Conservation (phyloP, 805 yeast genomes). For the Isabelozyma pseudorhagii region DNA sequence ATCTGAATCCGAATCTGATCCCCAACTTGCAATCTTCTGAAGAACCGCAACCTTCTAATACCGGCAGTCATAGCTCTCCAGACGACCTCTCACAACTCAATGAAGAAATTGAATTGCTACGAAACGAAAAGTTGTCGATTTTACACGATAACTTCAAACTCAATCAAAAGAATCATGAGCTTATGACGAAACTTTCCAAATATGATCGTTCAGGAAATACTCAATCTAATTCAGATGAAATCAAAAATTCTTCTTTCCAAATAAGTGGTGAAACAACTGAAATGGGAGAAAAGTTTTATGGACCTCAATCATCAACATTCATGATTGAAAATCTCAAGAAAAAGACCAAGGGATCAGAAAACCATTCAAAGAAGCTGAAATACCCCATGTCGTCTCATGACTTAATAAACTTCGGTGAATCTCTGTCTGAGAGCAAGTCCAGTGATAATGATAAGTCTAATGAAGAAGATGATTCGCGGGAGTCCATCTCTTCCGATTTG, state of each 20-base stretch:
- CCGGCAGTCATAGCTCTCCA: neutral
- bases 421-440: neutral
- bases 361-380: neutral
- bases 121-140: slow-evolving; percentile 16
- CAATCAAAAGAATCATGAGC: slow-evolving; percentile 9
- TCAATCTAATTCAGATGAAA: neutral
- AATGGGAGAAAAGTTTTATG: slow-evolving; percentile 44
- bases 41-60: neutral
- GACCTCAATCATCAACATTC: slow-evolving; percentile 47
- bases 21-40: neutral
- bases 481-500: neutral
- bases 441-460: neutral
- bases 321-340: slow-evolving; percentile 40
- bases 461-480: neutral
- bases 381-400: neutral
- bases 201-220: neutral
- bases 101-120: slow-evolving; percentile 16
- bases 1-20: neutral
- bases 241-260: slow-evolving; percentile 3
- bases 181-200: slow-evolving; percentile 2
- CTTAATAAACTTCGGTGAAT: neutral
- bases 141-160: slow-evolving; percentile 16
- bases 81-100: slow-evolving; percentile 4
- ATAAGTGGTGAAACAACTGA: slow-evolving; percentile 38
- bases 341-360: slow-evolving; percentile 7